phyloP scores from a whole-genome alignment of 331 rosid species.

The Prunus yedoensis region DNA sequence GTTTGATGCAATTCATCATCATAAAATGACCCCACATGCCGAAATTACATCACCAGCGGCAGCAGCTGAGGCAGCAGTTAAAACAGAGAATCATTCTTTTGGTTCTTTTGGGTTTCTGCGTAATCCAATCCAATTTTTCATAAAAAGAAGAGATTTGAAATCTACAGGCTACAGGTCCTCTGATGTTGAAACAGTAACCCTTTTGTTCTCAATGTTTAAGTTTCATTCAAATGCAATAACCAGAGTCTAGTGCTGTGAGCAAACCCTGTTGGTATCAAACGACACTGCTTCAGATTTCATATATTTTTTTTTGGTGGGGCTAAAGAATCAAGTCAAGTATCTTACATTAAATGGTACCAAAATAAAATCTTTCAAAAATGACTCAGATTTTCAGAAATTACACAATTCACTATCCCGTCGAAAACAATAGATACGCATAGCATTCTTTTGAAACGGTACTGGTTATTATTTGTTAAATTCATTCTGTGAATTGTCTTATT shows the following conservation, averaged over 20 bases:
- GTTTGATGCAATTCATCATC: slow-evolving; percentile 20
- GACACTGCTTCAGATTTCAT: background rate
- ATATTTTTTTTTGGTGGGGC: no score
- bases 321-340: no score
- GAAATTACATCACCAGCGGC: background rate
- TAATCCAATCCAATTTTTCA: background rate
- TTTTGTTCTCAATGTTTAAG: background rate
- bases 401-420: background rate
- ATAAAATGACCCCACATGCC: slow-evolving; percentile 57
- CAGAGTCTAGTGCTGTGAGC: background rate
- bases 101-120: slow-evolving; percentile 5
- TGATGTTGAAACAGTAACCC: background rate
- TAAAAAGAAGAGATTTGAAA: background rate
- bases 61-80: background rate
- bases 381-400: background rate
- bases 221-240: background rate
- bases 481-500: no score
- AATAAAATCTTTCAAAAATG: background rate
- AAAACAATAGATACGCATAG: no score
- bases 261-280: background rate
- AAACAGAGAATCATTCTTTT: slow-evolving; percentile 28
- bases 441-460: no score
- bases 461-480: no score
- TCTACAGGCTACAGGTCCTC: background rate
- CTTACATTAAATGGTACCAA: no score